Evolutionary conservation across 768 basidiomycete genomes (phyloP).

Genomic region (Clavaria fumosa): DNA sequence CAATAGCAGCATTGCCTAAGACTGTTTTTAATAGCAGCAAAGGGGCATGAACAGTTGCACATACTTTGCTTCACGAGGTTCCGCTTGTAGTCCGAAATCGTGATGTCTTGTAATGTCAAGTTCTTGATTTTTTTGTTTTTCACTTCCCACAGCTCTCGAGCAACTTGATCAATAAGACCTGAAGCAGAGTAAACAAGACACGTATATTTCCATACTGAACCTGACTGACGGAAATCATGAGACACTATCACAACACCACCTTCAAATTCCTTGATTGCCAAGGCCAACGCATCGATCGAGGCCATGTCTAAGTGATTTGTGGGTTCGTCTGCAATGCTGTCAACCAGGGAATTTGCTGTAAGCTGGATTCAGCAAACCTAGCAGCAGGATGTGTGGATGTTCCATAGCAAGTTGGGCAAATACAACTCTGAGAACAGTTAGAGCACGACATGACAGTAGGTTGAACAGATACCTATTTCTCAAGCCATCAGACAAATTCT

Average conservation of each 20-base stretch:
- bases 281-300: conserved; percentile 91
- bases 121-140: conserved; percentile 87
- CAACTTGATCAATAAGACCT: conserved; percentile 95
- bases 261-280: conserved; percentile 91
- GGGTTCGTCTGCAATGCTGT: conserved; percentile 53
- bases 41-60: conserved; percentile 15
- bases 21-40: background rate
- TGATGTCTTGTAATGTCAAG: conserved; percentile 80
- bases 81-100: conserved; percentile 89
- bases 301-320: conserved; percentile 98
- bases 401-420: conserved; percentile 97
- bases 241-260: conserved; percentile 99
- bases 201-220: background rate
- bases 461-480: conserved; percentile 63
- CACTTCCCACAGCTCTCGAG: conserved; percentile 98
- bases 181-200: conserved; percentile 4
- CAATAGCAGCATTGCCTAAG: conserved; percentile 68
- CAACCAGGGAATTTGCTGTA: conserved; percentile 1
- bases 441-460: conserved; percentile 1
- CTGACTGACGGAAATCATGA: conserved; percentile 87
- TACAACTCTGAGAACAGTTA: conserved; percentile 47
- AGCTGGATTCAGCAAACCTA: conserved; percentile 31
- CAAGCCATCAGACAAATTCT: conserved; percentile 88
- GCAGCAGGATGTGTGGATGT: conserved; percentile 85
- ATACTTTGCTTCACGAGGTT: conserved; percentile 65